Evolutionary conservation across 225 moss, liverwort and hornwort genomes (phyloP).

Genomic region (Pleurozium schreberi): DNA sequence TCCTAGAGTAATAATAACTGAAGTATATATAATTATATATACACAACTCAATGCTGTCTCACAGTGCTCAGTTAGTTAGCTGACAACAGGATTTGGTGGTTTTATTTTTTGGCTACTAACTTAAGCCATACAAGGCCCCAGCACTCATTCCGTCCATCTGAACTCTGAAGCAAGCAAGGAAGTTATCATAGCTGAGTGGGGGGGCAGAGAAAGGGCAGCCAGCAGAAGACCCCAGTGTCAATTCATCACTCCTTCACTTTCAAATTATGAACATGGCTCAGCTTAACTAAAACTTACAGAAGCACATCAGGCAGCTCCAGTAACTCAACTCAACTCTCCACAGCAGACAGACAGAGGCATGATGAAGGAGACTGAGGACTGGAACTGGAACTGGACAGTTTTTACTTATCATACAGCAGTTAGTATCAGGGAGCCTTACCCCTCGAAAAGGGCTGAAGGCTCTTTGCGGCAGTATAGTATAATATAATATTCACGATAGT

Average conservation of each 20-base stretch:
- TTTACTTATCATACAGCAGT: too few species aligned
- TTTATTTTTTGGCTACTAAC: background rate
- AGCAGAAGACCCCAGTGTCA: too few species aligned
- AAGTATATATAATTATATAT: too few species aligned
- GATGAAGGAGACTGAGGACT: background rate
- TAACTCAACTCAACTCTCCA: background rate
- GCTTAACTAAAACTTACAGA: background rate
- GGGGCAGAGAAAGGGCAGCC: background rate
- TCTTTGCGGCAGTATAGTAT: too few species aligned
- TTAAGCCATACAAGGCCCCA: background rate
- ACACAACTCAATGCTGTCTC: background rate
- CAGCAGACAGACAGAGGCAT: background rate
- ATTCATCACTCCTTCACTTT: background rate
- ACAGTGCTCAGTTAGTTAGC: too few species aligned
- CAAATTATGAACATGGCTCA: background rate
- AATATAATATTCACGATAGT: too few species aligned
- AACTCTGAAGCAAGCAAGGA: background rate
- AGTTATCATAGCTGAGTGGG: too few species aligned
- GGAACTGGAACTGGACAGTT: too few species aligned
- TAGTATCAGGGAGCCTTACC: too few species aligned
- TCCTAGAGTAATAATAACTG: too few species aligned
- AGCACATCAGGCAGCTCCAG: too few species aligned
- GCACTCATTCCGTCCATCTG: background rate
- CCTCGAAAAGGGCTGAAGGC: too few species aligned
- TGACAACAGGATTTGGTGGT: background rate